Base-by-base conservation (phyloP, 352 stramenopile species). In the Pythium vanterpoolii region DNA sequence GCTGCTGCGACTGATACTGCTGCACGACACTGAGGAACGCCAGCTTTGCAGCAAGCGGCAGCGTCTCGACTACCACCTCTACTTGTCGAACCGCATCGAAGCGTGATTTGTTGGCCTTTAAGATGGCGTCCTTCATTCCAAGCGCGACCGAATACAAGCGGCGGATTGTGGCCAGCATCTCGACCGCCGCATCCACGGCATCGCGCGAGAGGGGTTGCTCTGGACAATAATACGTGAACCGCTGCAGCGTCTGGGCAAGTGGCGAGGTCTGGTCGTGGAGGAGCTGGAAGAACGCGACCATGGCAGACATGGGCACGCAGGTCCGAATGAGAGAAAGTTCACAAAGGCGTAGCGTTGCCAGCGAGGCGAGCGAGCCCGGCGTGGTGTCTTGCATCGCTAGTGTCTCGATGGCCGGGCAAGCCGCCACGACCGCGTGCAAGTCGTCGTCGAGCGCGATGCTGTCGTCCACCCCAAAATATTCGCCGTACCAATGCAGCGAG, bases 21-120 rank as follows among this genome's bases (percentile, higher is more conserved):
- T 44, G 10, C 14, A 60, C 28, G 19, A 42, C 40, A 18, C 38
- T 60, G n/a, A 60, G 39, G 16, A 60, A 51, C 19, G 52, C 39
- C 6, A 60, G 4, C 16, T 51, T 60, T 18, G 1, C n/a, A 3
- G 40, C 27, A 2, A 51, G 7, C 19, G 27, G 39, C 5, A 46
- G 34, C 5, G 6, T 23, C 23, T 50, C 52, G 4, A 48, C 27
- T 24, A n/a, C 24, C 19, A 56, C 49, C 13, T 23, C 16, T 4
- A 56, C 33, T 1, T 38, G 13, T 2, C 21, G 9, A 1, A 48
- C 23, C 1, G 21, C 4, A 4, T 57, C 36, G 14, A 57, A 57
- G 16, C 39, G 19, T 10, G n/a, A 16, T 1, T 19, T 3, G 4
- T 23, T 16, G 16, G 38, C n/a, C 0, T 47, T 24, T 27, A 38